Percentiles rank a stretch among this genome's conserved stretches.
These are phyloP conservation scores for Gymnopus androsaceus DNA, from an alignment of 1,284 basidiomycete genomes.

Conservation along the genomic window DNA sequence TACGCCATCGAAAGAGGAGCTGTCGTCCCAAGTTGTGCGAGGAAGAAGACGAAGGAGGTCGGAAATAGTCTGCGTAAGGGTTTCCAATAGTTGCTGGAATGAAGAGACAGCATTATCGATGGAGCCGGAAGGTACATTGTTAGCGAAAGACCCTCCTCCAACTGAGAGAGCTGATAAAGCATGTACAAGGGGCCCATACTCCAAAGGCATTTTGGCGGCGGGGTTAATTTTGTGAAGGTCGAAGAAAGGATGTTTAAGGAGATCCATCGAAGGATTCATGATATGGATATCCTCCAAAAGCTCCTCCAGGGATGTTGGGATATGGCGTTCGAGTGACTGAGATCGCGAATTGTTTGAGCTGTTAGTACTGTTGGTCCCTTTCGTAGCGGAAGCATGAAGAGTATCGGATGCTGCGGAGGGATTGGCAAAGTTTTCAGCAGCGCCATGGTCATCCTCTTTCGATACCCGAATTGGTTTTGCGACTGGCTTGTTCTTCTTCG, in stretches of 20 bases:
- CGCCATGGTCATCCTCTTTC: constrained; percentile 55
- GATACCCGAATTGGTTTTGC: constrained; percentile 59
- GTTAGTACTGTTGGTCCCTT: constrained; percentile 41
- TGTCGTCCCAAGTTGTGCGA: constrained; percentile 84
- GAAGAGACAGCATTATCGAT: constrained; percentile 85
- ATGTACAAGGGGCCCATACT: constrained; percentile 80
- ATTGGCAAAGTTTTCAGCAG: constrained; percentile 44
- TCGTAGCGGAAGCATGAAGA: constrained; percentile 36
- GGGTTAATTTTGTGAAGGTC: constrained; percentile 69
- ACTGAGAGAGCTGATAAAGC: constrained; percentile 82
- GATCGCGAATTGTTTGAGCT: constrained; percentile 53
- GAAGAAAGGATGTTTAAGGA: constrained; percentile 73
- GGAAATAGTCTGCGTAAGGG: constrained; percentile 82
- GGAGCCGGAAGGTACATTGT: constrained; percentile 76
- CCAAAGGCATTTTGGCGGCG: constrained; percentile 71
- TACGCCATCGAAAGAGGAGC: constrained; percentile 82
- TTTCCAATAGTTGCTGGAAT: constrained; percentile 82
- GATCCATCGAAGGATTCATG: constrained; percentile 60
- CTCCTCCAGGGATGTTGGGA: constrained; percentile 57
- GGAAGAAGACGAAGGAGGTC: constrained; percentile 79
- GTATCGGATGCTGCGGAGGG: constrained; percentile 50
- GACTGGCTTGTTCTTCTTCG: constrained; percentile 75
- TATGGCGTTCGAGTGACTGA: constrained; percentile 57
- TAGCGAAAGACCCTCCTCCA: constrained; percentile 82
- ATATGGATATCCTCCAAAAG: constrained; percentile 65